Evolutionary conservation across 148 eudicot species (phyloP).

Genomic region (Arctostaphylos glauca): DNA sequence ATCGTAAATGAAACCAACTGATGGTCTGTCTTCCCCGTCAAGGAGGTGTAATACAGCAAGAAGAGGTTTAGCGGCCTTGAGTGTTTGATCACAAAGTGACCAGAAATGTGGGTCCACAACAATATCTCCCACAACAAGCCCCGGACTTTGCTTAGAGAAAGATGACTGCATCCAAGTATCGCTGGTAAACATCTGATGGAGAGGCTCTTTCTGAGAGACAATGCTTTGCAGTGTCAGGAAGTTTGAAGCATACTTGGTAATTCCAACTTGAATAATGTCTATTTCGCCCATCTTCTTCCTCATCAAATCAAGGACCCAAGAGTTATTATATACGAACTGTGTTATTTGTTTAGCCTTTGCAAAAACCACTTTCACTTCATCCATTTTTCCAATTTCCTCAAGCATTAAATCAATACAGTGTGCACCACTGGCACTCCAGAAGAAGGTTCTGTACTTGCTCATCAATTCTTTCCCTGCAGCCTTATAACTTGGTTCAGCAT

Average conservation of each 20-base stretch:
- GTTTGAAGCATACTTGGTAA: slow-evolving; percentile 17
- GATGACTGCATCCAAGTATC: slow-evolving; percentile 6
- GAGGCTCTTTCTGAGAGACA: slow-evolving; percentile 6
- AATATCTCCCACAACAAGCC: slow-evolving; percentile 12
- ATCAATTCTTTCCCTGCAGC: slow-evolving; percentile 19
- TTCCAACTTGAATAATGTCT: slow-evolving; percentile 20
- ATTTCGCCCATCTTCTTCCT: slow-evolving; percentile 4
- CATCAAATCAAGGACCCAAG: slow-evolving; percentile 5
- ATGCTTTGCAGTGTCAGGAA: slow-evolving; percentile 31
- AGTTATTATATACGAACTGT: slow-evolving; percentile 21
- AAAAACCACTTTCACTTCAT: slow-evolving; percentile 19
- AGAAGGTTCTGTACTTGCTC: slow-evolving; percentile 17
- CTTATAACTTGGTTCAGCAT: slow-evolving; percentile 16
- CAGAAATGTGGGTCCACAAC: slow-evolving; percentile 21
- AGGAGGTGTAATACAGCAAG: slow-evolving; percentile 20
- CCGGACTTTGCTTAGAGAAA: slow-evolving; percentile 15
- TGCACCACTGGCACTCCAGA: slow-evolving; percentile 32
- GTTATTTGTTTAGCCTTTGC: slow-evolving; percentile 27
- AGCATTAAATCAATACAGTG: slow-evolving; percentile 29
- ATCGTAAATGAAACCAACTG: slow-evolving; percentile 29
- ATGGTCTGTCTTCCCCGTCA: slow-evolving; percentile 22
- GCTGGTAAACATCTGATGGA: slow-evolving; percentile 17
- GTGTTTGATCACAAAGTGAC: slow-evolving; percentile 7
- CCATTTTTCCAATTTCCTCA: slow-evolving; percentile 13
- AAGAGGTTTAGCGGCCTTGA: slow-evolving; percentile 23